These are phyloP conservation scores for Aurinia saxatilis DNA, from an alignment of 345 rosid genomes.

Conservation along the genomic window DNA sequence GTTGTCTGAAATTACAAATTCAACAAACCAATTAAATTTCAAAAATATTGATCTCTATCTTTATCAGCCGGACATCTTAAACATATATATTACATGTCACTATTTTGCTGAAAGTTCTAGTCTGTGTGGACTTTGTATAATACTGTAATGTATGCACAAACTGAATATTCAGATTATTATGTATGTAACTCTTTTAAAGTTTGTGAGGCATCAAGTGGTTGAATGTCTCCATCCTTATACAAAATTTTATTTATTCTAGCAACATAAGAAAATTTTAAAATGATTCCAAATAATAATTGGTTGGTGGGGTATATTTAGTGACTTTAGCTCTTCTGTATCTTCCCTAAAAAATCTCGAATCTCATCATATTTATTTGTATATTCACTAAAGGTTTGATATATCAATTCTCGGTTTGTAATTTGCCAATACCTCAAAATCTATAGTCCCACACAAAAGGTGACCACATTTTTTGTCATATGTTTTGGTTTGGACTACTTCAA, in stretches of 20 bases:
- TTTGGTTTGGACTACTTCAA: slow-evolving; percentile 8
- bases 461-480: slow-evolving; percentile 16
- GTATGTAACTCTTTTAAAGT: not conserved
- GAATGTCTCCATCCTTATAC: not conserved
- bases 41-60: slow-evolving; percentile 3
- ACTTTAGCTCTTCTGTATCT: not conserved
- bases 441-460: slow-evolving; percentile 17
- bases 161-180: not conserved
- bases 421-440: not conserved
- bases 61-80: not conserved
- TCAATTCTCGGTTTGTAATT: not conserved
- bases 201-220: slow-evolving; percentile 14
- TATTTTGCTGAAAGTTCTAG: not conserved
- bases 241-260: not conserved
- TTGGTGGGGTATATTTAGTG: slow-evolving; percentile 19
- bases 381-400: not conserved
- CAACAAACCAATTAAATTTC: not conserved
- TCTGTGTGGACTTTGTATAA: not conserved
- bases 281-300: slow-evolving; percentile 3
- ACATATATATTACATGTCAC: not conserved
- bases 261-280: not conserved
- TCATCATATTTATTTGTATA: not conserved
- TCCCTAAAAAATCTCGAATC: slow-evolving; percentile 6
- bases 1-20: not conserved
- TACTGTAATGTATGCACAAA: no score